These are phyloP conservation scores for Cunninghamia lanceolata DNA, from an alignment of 75 land plant genomes.

Conservation along the genomic window DNA sequence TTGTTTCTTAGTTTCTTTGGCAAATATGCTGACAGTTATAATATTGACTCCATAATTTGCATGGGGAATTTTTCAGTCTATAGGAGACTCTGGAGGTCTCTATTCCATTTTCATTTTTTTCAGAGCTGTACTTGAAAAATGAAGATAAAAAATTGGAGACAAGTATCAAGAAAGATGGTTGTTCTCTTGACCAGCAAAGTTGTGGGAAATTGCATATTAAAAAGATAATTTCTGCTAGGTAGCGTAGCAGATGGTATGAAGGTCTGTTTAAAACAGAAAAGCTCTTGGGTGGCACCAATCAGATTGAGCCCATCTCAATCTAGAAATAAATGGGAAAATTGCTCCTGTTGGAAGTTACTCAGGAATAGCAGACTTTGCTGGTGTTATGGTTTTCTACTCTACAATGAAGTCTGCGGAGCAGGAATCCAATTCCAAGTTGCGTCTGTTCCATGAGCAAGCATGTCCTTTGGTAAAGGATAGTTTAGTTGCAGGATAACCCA, in stretches of 20 bases:
- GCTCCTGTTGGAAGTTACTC: background rate
- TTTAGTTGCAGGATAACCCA: background rate
- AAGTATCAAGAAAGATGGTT: background rate
- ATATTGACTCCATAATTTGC: background rate
- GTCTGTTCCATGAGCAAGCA: background rate
- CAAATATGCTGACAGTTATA: background rate
- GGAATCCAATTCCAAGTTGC: background rate
- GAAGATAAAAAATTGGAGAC: background rate
- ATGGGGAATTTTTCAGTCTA: background rate
- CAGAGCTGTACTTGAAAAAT: background rate
- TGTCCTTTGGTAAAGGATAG: background rate
- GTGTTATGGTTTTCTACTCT: background rate
- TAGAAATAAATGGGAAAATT: too few relatives aligned
- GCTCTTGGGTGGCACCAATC: background rate
- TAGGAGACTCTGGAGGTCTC: background rate
- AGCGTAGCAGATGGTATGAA: background rate
- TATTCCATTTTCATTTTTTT: background rate
- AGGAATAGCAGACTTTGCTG: background rate
- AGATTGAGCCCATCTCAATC: background rate
- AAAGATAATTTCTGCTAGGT: background rate
- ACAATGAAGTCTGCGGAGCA: too few relatives aligned
- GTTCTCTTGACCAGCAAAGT: background rate
- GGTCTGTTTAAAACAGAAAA: background rate
- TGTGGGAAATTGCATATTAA: background rate
- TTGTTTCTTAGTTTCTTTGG: background rate